Percentiles rank a stretch among this genome's conserved stretches.
Evolutionary conservation across 202 grass and related monocot species (phyloP).

Genomic region (Musa balbisiana): DNA sequence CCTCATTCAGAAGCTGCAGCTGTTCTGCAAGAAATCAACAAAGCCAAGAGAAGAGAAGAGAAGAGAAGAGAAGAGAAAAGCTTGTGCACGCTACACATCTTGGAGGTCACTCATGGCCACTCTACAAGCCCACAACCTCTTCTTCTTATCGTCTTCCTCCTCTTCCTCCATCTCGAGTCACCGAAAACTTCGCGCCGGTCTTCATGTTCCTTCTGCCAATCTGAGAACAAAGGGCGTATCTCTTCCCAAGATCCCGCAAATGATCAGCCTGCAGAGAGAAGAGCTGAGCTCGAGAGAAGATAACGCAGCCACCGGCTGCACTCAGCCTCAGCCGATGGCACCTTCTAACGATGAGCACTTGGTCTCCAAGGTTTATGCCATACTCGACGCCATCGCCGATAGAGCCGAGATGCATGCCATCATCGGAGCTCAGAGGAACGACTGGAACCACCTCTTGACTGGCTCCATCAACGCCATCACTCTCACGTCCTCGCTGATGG

Average conservation of each 20-base stretch:
- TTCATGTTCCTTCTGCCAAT: not conserved
- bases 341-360: not conserved
- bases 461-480: slow-evolving; percentile 8
- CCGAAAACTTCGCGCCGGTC: not conserved
- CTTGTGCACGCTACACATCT: too few relatives aligned
- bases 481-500: not conserved
- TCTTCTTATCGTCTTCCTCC: not conserved
- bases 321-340: not conserved
- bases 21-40: too few relatives aligned
- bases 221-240: not conserved
- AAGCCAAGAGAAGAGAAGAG: too few relatives aligned
- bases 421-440: slow-evolving; percentile 9
- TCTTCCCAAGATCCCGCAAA: not conserved
- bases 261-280: not conserved
- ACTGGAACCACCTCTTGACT: slow-evolving; percentile 11
- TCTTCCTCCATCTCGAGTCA: not conserved
- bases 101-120: not conserved
- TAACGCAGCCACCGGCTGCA: not conserved
- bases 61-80: too few relatives aligned
- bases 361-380: not conserved
- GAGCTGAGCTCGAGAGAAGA: not conserved
- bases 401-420: slow-evolving; percentile 5
- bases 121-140: not conserved
- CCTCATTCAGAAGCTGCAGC: too few relatives aligned
- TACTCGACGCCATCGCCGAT: not conserved